Percentiles rank a stretch among this genome's conserved stretches.
These are phyloP conservation scores for Monilinia vaccinii-corymbosi DNA, from an alignment of 2,329 filamentous ascomycete genomes.

Conservation along the genomic window DNA sequence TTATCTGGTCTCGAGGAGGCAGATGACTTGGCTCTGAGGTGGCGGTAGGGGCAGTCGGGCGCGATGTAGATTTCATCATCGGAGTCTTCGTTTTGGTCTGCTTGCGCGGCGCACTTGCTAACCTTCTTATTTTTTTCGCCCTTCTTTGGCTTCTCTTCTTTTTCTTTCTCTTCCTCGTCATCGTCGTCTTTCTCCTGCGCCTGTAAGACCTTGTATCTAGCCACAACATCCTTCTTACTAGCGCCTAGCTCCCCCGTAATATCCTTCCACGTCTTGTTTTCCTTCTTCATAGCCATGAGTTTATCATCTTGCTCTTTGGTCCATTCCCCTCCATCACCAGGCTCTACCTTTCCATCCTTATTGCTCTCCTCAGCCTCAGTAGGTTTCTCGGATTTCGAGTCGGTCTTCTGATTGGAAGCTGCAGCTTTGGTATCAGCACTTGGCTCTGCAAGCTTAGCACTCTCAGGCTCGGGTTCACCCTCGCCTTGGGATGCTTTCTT, in stretches of 20 bases:
- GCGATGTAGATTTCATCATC: neutral
- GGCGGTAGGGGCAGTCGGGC: neutral
- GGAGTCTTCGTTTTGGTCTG: neutral
- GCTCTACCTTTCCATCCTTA: neutral
- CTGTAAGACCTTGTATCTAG: slow-evolving; percentile 15
- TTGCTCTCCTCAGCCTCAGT: neutral
- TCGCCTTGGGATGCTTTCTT: neutral
- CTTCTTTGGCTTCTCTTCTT: neutral
- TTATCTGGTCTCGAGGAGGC: neutral
- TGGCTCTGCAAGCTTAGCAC: neutral
- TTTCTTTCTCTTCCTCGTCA: neutral
- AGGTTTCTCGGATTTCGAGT: neutral
- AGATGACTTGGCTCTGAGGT: neutral
- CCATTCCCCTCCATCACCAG: slow-evolving; percentile 13
- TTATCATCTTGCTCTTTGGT: slow-evolving; percentile 22
- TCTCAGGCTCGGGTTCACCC: neutral
- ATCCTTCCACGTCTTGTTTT: slow-evolving; percentile 21
- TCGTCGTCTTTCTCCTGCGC: slow-evolving; percentile 6
- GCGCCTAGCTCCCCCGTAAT: slow-evolving; percentile 13
- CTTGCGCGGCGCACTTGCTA: neutral
- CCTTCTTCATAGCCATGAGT: slow-evolving; percentile 22
- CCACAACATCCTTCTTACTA: slow-evolving; percentile 13
- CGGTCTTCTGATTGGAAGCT: slow-evolving; percentile 3
- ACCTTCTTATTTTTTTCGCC: neutral
- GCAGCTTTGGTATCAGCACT: slow-evolving; percentile 1